Evolutionary conservation across 331 rosid genomes (phyloP).

Genomic region (Telfairia occidentalis): DNA sequence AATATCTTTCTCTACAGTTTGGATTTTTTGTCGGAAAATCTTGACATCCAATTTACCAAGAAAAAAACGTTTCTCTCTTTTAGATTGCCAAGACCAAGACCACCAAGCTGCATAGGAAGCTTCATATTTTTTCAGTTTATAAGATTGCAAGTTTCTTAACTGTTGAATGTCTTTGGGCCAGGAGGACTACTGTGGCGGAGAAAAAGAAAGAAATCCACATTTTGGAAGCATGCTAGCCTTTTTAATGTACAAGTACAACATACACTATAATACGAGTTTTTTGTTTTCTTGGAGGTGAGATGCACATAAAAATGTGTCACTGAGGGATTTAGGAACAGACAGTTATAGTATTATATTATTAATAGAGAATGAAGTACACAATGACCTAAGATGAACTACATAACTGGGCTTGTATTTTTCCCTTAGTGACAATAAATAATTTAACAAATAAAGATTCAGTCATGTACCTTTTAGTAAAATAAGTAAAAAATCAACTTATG

Average conservation of each 20-base stretch:
- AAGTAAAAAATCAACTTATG: background rate
- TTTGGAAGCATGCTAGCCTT: background rate
- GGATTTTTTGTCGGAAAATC: background rate
- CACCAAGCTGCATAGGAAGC: background rate
- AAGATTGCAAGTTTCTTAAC: background rate
- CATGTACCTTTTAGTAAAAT: background rate
- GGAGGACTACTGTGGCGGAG: background rate
- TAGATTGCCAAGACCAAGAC: too few relatives aligned
- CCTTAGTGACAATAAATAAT: background rate
- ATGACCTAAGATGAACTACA: background rate
- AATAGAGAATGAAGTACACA: background rate
- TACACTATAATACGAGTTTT: background rate
- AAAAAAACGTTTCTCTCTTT: background rate
- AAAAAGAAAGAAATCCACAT: background rate
- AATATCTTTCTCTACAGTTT: background rate
- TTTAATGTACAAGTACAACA: background rate
- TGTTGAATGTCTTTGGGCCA: background rate
- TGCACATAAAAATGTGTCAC: background rate
- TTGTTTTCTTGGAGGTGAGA: background rate
- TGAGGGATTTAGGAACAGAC: background rate
- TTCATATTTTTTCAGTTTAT: background rate
- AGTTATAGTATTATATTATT: background rate
- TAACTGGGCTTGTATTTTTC: background rate
- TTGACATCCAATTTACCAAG: background rate
- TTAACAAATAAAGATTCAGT: background rate